Conservation (phyloP, 2,329 filamentous ascomycete species). For the Bisporella sp. region DNA sequence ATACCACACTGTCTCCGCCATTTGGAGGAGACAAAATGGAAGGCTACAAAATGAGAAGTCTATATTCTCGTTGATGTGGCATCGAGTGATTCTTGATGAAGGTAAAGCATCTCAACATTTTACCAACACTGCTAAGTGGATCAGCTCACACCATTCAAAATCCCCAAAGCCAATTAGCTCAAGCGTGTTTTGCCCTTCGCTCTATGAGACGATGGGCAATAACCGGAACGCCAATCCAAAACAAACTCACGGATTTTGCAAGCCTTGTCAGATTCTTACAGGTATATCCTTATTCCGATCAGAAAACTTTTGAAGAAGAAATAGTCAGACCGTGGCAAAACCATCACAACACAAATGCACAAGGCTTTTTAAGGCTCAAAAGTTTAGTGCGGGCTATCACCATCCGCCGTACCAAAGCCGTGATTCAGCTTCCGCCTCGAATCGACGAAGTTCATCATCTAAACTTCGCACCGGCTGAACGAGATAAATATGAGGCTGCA, state of each 20-base stretch:
- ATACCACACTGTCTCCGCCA: slow-evolving; percentile 36
- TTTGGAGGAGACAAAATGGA: neutral
- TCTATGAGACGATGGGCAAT: slow-evolving; percentile 33
- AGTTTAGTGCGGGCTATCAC: neutral
- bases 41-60: slow-evolving; percentile 9
- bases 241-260: slow-evolving; percentile 26
- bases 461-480: neutral
- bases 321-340: slow-evolving; percentile 25
- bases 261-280: slow-evolving; percentile 23
- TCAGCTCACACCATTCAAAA: slow-evolving; percentile 45
- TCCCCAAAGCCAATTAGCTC: slow-evolving; percentile 36
- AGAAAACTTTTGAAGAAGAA: slow-evolving; percentile 9
- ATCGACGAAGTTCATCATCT: neutral
- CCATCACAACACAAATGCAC: neutral
- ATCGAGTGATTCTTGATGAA: slow-evolving; percentile 38
- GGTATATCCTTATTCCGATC: slow-evolving; percentile 11
- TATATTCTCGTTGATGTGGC: slow-evolving; percentile 34
- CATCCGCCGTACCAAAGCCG: neutral
- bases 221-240: slow-evolving; percentile 23
- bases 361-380: neutral
- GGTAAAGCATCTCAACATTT: slow-evolving; percentile 24
- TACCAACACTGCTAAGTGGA: slow-evolving; percentile 1
- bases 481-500: neutral
- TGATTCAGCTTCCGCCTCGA: neutral
- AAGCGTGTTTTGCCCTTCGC: slow-evolving; percentile 33